phyloP scores from a whole-genome alignment of 352 stramenopile species.

The Phytophthora palmivora region DNA sequence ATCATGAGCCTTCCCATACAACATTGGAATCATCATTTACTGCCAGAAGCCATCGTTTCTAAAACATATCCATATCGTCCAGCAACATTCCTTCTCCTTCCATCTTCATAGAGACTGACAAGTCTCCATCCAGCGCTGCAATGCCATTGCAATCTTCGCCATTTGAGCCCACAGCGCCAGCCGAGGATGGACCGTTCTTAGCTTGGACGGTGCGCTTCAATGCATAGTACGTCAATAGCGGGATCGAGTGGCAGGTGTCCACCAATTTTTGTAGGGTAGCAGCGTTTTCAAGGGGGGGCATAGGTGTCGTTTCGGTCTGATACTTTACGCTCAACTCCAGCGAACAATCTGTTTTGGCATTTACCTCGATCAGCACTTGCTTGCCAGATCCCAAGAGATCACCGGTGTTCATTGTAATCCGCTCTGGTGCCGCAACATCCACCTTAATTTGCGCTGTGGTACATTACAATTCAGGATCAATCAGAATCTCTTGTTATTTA shows the following conservation, averaged over 20 bases:
- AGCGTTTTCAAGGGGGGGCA: slow-evolving; percentile 45
- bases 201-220: slow-evolving; percentile 63
- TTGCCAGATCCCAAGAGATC: slow-evolving; percentile 60
- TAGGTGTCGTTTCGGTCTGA: slow-evolving; percentile 38
- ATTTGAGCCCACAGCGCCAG: slow-evolving; percentile 23
- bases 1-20: not conserved
- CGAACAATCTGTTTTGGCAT: slow-evolving; percentile 65
- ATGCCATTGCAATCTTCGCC: slow-evolving; percentile 82
- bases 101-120: slow-evolving; percentile 83
- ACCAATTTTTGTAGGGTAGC: slow-evolving; percentile 61
- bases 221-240: slow-evolving; percentile 79
- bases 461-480: not conserved
- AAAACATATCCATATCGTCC: slow-evolving; percentile 90
- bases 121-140: slow-evolving; percentile 71
- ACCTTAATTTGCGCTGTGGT: slow-evolving; percentile 76
- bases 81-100: slow-evolving; percentile 85
- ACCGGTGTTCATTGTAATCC: slow-evolving; percentile 82
- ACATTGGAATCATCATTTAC: not conserved
- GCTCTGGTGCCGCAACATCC: slow-evolving; percentile 77
- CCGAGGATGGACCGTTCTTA: slow-evolving; percentile 44
- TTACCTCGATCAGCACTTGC: slow-evolving; percentile 77
- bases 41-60: slow-evolving; percentile 23
- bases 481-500: slow-evolving; percentile 2
- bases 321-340: slow-evolving; percentile 74
- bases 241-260: slow-evolving; percentile 73